These are phyloP conservation scores for Zelopaecilomyces penicillatus DNA, from an alignment of 2,329 filamentous ascomycete species.

Conservation along the genomic window DNA sequence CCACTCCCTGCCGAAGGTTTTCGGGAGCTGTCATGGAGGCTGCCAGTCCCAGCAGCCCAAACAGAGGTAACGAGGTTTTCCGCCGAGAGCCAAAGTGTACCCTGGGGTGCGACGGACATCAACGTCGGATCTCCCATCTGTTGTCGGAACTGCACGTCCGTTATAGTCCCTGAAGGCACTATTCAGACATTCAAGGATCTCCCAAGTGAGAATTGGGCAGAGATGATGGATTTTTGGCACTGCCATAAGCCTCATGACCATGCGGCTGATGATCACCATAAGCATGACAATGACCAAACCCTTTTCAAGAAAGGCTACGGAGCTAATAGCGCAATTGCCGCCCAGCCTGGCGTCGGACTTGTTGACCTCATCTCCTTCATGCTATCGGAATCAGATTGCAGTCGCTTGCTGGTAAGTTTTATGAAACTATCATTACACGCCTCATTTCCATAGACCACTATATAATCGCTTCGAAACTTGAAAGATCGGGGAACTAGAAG, in stretches of 20 bases:
- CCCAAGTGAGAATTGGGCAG: constrained; percentile 94
- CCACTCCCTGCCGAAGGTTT: constrained; percentile 26
- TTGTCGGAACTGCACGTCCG: constrained; percentile 32
- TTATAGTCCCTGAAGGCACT: constrained; percentile 28
- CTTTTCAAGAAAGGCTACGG: constrained; percentile 68
- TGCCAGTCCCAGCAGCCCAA: constrained; percentile 32
- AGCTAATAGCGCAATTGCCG: constrained; percentile 65
- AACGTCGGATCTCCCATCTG: constrained; percentile 29
- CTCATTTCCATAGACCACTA: not conserved
- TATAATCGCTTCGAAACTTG: constrained; percentile 8
- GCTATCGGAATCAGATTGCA: constrained; percentile 59
- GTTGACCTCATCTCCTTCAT: constrained; percentile 76
- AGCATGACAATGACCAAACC: constrained; percentile 34
- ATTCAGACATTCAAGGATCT: constrained; percentile 75
- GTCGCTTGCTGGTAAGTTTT: constrained; percentile 27
- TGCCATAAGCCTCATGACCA: constrained; percentile 78
- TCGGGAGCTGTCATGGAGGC: constrained; percentile 42
- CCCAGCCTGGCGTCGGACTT: constrained; percentile 60
- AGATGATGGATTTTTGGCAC: constrained; percentile 99
- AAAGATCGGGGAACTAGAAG: constrained; percentile 46
- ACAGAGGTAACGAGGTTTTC: constrained; percentile 17
- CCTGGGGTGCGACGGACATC: constrained; percentile 50
- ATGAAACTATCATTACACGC: not conserved
- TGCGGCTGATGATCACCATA: constrained; percentile 31
- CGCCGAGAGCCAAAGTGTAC: constrained; percentile 32